These are phyloP conservation scores for Flaveria ramosissima DNA, from an alignment of 129 eudicot genomes.

Conservation along the genomic window DNA sequence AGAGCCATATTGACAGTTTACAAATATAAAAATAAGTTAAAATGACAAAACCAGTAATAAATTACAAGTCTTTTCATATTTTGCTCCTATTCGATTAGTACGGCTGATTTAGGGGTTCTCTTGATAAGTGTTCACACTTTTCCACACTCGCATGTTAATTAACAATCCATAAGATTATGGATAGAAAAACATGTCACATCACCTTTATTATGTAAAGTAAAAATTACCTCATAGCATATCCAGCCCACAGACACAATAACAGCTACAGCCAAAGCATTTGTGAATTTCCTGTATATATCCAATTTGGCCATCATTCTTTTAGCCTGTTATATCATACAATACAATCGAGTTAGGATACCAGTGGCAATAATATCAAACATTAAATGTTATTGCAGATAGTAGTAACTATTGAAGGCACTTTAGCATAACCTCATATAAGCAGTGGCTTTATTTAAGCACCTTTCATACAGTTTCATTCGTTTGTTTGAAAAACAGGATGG, in stretches of 20 bases:
- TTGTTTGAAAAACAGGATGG: not conserved
- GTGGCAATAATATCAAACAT: slow-evolving; percentile 12
- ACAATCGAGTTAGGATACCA: slow-evolving; percentile 18
- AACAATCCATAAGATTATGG: slow-evolving; percentile 1
- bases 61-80: not conserved
- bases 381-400: slow-evolving; percentile 5
- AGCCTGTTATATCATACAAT: slow-evolving; percentile 57
- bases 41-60: not conserved
- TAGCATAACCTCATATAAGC: not conserved
- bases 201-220: not conserved
- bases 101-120: not conserved
- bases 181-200: slow-evolving; percentile 9
- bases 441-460: not conserved
- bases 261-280: slow-evolving; percentile 92
- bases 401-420: not conserved
- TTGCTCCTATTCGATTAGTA: not conserved
- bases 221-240: slow-evolving; percentile 96
- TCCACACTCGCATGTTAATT: not conserved
- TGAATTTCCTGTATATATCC: slow-evolving; percentile 95
- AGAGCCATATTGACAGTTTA: not conserved
- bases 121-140: not conserved
- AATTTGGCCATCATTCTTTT: slow-evolving; percentile 88
- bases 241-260: slow-evolving; percentile 96
- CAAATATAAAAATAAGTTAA: not conserved
- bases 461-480: not conserved